phyloP scores from a whole-genome alignment of 192 early-diverging fungal species.

The Coemansia asiatica region DNA sequence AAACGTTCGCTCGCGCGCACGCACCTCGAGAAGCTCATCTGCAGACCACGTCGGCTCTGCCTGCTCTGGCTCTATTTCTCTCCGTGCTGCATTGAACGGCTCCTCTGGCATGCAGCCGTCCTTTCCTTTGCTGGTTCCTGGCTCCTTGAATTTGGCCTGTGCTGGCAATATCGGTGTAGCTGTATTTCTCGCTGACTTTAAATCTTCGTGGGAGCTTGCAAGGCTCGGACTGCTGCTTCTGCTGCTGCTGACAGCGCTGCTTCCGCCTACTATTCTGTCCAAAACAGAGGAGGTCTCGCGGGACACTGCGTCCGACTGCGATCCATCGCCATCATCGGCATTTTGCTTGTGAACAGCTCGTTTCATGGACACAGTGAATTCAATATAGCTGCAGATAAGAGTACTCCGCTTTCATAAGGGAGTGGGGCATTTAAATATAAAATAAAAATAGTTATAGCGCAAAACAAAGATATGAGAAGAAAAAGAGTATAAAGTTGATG shows the following conservation, averaged over 20 bases:
- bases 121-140: not conserved
- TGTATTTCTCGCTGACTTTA: not conserved
- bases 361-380: not conserved
- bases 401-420: not conserved
- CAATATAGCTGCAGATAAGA: not conserved
- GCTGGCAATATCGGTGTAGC: not conserved
- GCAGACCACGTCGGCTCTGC: conserved; percentile 31
- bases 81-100: not conserved
- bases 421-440: not conserved
- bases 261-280: conserved; percentile 5
- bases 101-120: not conserved
- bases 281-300: not conserved
- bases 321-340: not conserved
- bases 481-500: not conserved
- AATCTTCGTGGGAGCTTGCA: not conserved
- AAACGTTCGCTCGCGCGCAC: conserved; percentile 53
- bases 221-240: conserved; percentile 5
- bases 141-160: not conserved
- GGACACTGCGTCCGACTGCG: not conserved
- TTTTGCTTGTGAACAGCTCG: not conserved
- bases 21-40: conserved; percentile 52
- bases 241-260: conserved; percentile 8
- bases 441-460: not conserved
- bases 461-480: not conserved
- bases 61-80: conserved; percentile 6